phyloP scores from a whole-genome alignment of 768 basidiomycete genomes.

The Pseudohyphozyma bogoriensis region DNA sequence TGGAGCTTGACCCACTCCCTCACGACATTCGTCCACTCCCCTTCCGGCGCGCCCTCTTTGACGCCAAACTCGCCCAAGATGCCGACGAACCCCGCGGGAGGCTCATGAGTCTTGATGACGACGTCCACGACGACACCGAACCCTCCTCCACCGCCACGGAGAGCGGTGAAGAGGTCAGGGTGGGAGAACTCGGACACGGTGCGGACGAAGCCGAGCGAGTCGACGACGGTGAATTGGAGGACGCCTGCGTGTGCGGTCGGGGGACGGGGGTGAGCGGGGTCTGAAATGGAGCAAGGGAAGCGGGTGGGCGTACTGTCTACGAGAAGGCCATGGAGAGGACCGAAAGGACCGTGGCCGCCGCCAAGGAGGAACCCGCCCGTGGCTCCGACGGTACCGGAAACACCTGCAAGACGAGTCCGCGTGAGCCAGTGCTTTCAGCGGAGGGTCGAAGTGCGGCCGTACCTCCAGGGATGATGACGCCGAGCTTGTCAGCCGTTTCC shows the following conservation, averaged over 20 bases:
- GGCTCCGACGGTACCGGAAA: conserved; percentile 3
- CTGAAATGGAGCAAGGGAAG: neutral
- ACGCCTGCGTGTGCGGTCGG: neutral
- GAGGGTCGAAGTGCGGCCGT: too few species aligned
- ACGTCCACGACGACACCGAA: conserved; percentile 8
- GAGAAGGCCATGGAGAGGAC: neutral
- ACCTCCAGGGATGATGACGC: conserved; percentile 2
- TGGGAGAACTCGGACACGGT: neutral
- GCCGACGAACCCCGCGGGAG: conserved; percentile 11
- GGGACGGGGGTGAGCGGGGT: neutral
- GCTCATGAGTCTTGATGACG: neutral
- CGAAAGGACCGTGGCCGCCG: conserved; percentile 10
- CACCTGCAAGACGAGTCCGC: neutral
- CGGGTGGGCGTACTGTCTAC: conserved; percentile 8
- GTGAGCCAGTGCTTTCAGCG: too few species aligned
- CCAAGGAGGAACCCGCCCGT: conserved; percentile 3
- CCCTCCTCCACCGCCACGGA: conserved; percentile 9
- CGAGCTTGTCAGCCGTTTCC: conserved; percentile 7
- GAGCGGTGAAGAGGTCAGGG: conserved; percentile 12
- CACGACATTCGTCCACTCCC: conserved; percentile 4
- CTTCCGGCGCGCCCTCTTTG: neutral
- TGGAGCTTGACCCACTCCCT: conserved; percentile 5
- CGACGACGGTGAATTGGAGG: conserved; percentile 16
- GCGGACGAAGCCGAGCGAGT: neutral
- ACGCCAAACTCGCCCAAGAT: conserved; percentile 5